A percentile compares a stretch with the other conserved stretches of the same genome.
These are phyloP conservation scores for Gossypioides kirkii DNA, from an alignment of 345 rosid genomes.

Conservation along the genomic window DNA sequence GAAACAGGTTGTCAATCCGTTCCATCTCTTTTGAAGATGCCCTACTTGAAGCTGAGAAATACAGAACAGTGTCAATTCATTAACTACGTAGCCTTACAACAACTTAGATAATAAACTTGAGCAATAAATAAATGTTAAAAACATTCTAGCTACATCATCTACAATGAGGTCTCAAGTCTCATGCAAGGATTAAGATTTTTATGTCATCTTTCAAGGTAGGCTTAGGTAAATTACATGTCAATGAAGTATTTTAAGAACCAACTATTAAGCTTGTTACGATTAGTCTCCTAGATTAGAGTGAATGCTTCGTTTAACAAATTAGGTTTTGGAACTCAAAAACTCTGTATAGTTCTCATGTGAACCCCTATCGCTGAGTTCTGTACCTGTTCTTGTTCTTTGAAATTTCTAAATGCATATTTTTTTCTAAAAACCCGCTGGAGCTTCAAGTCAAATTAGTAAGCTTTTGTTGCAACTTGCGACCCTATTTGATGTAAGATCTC, in stretches of 20 bases:
- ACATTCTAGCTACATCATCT: neutral
- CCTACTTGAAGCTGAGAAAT: constrained; percentile 70
- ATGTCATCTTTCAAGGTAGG: neutral
- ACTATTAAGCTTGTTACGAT: neutral
- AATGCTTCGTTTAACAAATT: neutral
- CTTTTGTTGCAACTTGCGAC: neutral
- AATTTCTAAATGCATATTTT: neutral
- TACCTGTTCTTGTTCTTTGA: neutral
- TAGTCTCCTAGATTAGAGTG: neutral
- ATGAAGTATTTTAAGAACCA: neutral
- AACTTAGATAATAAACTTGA: neutral
- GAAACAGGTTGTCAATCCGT: constrained; percentile 69
- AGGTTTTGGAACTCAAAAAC: neutral
- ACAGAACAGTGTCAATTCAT: neutral
- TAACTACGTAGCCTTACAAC: neutral
- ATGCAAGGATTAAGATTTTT: neutral
- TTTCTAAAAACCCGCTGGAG: neutral
- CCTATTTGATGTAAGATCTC: neutral
- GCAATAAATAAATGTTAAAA: neutral
- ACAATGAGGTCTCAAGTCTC: neutral
- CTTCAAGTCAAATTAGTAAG: neutral
- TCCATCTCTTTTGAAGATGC: constrained; percentile 91
- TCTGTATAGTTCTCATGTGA: too few relatives aligned
- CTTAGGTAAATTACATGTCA: neutral
- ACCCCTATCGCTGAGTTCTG: neutral